phyloP scores from a whole-genome alignment of 2,329 filamentous ascomycete genomes.

The Pseudopyricularia cyperi region DNA sequence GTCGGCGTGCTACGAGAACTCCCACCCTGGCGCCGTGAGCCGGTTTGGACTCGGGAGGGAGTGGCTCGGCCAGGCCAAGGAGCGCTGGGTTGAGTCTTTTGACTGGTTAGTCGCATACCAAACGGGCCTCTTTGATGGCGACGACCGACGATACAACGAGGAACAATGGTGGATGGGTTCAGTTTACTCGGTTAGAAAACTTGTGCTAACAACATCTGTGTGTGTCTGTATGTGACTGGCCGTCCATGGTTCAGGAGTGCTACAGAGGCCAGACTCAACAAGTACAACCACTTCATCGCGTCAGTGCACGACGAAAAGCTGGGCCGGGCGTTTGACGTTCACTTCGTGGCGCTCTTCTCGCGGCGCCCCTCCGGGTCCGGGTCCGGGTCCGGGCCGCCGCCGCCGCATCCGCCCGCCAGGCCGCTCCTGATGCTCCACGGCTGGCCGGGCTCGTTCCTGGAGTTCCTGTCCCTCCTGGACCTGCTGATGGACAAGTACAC shows the following conservation, averaged over 20 bases:
- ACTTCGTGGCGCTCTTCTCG: conserved; percentile 44
- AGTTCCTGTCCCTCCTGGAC: conserved; percentile 39
- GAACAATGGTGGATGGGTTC: too few species aligned
- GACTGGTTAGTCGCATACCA: conserved; percentile 27
- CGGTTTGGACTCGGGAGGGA: conserved; percentile 14
- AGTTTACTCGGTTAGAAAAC: too few species aligned
- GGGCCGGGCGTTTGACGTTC: conserved; percentile 23
- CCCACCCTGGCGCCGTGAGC: conserved; percentile 1
- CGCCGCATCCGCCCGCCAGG: too few species aligned
- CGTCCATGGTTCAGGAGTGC: too few species aligned
- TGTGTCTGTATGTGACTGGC: too few species aligned
- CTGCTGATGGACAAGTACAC: conserved; percentile 32
- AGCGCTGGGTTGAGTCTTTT: conserved; percentile 28
- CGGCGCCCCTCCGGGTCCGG: conserved; percentile 19
- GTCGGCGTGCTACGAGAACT: conserved; percentile 5
- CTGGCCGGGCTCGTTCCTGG: conserved; percentile 39
- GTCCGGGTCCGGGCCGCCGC: too few species aligned
- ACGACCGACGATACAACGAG: neutral
- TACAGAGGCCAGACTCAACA: conserved; percentile 25
- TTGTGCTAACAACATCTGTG: too few species aligned
- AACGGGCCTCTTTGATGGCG: neutral
- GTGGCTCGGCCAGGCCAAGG: conserved; percentile 28
- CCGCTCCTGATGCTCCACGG: conserved; percentile 40
- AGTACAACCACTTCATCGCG: conserved; percentile 32
- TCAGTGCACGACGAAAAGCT: conserved; percentile 21